Percentiles rank a stretch among this genome's conserved stretches.
Evolutionary conservation across 2,329 filamentous ascomycete species (phyloP).

Genomic region (Penicillium sp.): DNA sequence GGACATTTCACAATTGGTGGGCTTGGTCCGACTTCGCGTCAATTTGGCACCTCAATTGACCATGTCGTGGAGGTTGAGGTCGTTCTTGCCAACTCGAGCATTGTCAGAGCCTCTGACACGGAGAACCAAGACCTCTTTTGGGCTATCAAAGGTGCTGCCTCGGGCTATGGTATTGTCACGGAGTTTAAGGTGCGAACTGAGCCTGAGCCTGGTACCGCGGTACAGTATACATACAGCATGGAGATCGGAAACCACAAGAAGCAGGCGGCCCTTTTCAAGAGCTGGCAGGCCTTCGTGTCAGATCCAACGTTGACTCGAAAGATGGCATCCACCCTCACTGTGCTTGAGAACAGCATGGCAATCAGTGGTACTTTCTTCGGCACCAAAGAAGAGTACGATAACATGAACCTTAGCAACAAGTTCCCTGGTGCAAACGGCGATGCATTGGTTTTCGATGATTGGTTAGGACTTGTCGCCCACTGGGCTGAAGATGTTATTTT

Average conservation of each 20-base stretch:
- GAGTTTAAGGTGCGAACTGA: constrained; percentile 33
- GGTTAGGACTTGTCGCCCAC: background rate
- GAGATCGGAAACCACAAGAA: constrained; percentile 33
- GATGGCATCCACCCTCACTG: background rate
- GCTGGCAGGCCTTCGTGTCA: background rate
- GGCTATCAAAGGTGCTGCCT: constrained; percentile 31
- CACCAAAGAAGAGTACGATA: background rate
- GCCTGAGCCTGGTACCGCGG: constrained; percentile 31
- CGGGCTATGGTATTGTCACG: constrained; percentile 34
- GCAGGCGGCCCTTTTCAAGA: background rate
- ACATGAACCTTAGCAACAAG: background rate
- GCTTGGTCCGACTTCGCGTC: constrained; percentile 36
- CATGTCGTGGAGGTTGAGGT: constrained; percentile 42
- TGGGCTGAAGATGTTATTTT: background rate
- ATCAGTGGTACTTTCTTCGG: constrained; percentile 1
- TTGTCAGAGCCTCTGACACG: constrained; percentile 24
- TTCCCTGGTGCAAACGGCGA: constrained; percentile 33
- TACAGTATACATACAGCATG: constrained; percentile 53
- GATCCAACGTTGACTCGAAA: background rate
- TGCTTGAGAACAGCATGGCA: background rate
- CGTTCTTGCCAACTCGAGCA: constrained; percentile 36
- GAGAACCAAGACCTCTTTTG: constrained; percentile 30
- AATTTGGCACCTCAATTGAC: constrained; percentile 46
- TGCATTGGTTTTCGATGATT: background rate
- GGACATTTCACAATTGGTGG: constrained; percentile 33